Percentiles rank a stretch among this genome's conserved stretches.
Conservation (phyloP, 2,329 filamentous ascomycete species). For the Beauveria scarabaeidicola region DNA sequence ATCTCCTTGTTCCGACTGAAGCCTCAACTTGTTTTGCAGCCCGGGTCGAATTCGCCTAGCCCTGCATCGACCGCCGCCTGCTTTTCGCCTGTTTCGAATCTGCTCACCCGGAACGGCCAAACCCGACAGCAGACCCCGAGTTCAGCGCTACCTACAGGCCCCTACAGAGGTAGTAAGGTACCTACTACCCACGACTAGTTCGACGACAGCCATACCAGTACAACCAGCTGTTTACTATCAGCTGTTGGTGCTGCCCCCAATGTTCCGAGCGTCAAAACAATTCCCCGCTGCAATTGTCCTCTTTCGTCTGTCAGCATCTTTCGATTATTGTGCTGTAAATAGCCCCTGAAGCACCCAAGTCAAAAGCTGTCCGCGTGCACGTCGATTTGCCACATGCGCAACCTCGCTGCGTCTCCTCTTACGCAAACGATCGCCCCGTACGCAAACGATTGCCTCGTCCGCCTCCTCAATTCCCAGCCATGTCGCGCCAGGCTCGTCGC, state of each 20-base stretch:
- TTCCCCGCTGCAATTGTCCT: not conserved
- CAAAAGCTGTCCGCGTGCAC: too few species aligned
- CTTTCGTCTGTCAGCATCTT: not conserved
- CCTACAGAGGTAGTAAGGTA: too few species aligned
- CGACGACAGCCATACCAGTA: too few species aligned
- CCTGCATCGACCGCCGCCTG: too few species aligned
- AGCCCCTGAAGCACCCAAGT: too few species aligned
- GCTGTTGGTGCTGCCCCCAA: not conserved
- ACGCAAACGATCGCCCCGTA: not conserved
- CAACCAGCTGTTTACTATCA: too few species aligned
- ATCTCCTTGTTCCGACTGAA: not conserved
- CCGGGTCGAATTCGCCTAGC: too few species aligned
- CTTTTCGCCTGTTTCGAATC: not conserved
- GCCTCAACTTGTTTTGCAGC: not conserved
- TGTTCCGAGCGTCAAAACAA: not conserved
- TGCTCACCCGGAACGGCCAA: not conserved
- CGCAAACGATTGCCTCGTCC: not conserved
- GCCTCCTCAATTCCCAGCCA: not conserved
- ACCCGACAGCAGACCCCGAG: not conserved
- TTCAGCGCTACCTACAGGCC: too few species aligned
- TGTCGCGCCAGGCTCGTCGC: constrained; percentile 8
- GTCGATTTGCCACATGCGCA: too few species aligned
- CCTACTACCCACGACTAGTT: too few species aligned
- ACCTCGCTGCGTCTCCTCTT: too few species aligned
- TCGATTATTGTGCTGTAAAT: not conserved